Evolutionary conservation across 768 basidiomycete species (phyloP).

Genomic region (Tulasnella sp.): DNA sequence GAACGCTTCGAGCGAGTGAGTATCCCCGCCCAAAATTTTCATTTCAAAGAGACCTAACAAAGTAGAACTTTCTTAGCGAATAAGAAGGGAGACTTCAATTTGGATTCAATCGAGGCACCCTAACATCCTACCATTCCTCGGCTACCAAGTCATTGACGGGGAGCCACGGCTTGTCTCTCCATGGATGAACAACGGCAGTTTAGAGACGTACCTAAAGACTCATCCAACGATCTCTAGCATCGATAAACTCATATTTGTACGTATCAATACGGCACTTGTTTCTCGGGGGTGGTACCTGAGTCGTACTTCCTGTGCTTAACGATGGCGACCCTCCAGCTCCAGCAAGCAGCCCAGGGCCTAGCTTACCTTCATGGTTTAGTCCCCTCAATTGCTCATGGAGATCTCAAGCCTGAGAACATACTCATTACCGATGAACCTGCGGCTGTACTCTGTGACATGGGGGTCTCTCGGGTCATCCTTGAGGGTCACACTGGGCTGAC

Average conservation of each 20-base stretch:
- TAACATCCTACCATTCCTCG: neutral
- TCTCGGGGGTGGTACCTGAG: neutral
- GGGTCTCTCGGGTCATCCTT: neutral
- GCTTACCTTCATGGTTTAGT: slow-evolving; percentile 24
- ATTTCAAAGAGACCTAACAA: neutral
- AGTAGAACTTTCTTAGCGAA: neutral
- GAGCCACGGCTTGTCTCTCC: slow-evolving; percentile 1
- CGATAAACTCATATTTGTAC: neutral
- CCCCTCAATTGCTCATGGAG: slow-evolving; percentile 29
- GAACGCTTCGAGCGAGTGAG: neutral
- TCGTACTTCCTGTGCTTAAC: neutral
- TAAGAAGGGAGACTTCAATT: neutral
- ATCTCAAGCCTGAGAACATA: slow-evolving; percentile 24
- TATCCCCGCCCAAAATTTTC: neutral
- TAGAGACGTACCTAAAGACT: neutral
- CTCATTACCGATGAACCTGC: neutral
- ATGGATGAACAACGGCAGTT: neutral
- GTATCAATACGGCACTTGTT: neutral
- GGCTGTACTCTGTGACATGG: slow-evolving; percentile 8
- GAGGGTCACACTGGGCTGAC: neutral
- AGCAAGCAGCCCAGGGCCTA: slow-evolving; percentile 25
- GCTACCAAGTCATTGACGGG: neutral
- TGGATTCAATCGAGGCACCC: neutral
- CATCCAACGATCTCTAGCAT: neutral
- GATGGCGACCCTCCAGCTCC: neutral